Percentiles rank a stretch among this genome's conserved stretches.
Evolutionary conservation across 179 eudicot genomes (phyloP).

Genomic region (Silene coronaria): DNA sequence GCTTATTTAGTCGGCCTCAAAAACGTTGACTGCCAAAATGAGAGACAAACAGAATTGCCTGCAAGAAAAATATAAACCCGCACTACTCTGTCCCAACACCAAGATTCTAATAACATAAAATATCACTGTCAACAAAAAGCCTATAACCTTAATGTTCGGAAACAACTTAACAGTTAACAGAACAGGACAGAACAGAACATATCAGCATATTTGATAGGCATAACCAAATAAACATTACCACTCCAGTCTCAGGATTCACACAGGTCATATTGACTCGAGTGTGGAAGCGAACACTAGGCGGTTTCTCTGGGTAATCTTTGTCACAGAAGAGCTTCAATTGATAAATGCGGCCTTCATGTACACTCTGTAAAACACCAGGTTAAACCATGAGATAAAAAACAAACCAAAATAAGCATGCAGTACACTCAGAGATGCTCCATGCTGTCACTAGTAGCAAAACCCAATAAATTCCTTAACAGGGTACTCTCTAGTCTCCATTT

Average conservation of each 20-base stretch:
- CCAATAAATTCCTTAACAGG: neutral
- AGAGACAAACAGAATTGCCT: too few species aligned
- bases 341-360: conserved; percentile 67
- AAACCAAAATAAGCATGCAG: neutral
- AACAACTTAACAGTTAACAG: neutral
- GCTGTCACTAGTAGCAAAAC: neutral
- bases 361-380: conserved; percentile 35
- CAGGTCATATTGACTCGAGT: conserved; percentile 64
- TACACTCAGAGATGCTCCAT: conserved; percentile 3
- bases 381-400: neutral
- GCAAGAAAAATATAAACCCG: too few species aligned
- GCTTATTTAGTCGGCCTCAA: too few species aligned
- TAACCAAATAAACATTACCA: conserved; percentile 28
- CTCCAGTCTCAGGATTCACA: conserved; percentile 58
- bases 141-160: neutral
- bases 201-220: neutral
- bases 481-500: too few species aligned
- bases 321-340: conserved; percentile 69
- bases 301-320: conserved; percentile 68
- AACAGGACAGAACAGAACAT: neutral
- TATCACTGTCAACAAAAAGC: neutral
- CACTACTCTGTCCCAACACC: neutral
- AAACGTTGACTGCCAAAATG: too few species aligned
- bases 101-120: neutral
- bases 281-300: conserved; percentile 61